A percentile compares a stretch with the other conserved stretches of the same genome.
These are phyloP conservation scores for Tremella mesenterica DNA, from an alignment of 768 basidiomycete genomes.

Conservation along the genomic window DNA sequence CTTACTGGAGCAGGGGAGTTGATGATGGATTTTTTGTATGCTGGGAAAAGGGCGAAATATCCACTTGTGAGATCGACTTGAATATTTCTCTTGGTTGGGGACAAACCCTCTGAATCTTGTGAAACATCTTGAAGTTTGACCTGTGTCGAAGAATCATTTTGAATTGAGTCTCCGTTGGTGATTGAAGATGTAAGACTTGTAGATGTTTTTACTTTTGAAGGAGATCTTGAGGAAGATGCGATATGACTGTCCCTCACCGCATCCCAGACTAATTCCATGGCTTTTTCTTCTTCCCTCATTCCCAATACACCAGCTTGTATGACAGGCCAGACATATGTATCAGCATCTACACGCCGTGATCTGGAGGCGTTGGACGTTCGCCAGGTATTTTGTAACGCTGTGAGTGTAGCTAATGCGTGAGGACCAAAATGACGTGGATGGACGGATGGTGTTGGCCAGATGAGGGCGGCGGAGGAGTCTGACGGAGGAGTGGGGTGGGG, in stretches of 20 bases:
- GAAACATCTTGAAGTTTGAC: too few species aligned
- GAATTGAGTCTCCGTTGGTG: too few species aligned
- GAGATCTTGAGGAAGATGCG: background rate
- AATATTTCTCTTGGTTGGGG: conserved; percentile 43
- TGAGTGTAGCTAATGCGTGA: conserved; percentile 54
- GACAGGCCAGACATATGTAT: conserved; percentile 64
- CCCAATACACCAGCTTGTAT: conserved; percentile 84
- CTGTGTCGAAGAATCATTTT: conserved; percentile 8
- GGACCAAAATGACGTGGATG: conserved; percentile 64
- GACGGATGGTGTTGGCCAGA: conserved; percentile 59
- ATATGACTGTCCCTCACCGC: conserved; percentile 33
- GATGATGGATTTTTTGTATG: conserved; percentile 65
- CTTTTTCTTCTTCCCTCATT: conserved; percentile 72
- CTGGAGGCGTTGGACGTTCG: conserved; percentile 22
- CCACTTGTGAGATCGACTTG: conserved; percentile 80
- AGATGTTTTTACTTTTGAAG: too few species aligned
- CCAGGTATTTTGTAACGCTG: conserved; percentile 54
- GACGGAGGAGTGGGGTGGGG: too few species aligned
- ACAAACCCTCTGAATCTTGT: conserved; percentile 2
- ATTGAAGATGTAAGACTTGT: too few species aligned
- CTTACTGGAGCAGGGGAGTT: conserved; percentile 52
- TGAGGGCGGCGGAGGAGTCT: conserved; percentile 49
- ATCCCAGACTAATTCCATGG: conserved; percentile 43
- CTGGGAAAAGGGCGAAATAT: conserved; percentile 78
- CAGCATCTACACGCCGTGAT: conserved; percentile 38